Base-by-base conservation (phyloP, 345 rosid species). In the Raphanus sativus region DNA sequence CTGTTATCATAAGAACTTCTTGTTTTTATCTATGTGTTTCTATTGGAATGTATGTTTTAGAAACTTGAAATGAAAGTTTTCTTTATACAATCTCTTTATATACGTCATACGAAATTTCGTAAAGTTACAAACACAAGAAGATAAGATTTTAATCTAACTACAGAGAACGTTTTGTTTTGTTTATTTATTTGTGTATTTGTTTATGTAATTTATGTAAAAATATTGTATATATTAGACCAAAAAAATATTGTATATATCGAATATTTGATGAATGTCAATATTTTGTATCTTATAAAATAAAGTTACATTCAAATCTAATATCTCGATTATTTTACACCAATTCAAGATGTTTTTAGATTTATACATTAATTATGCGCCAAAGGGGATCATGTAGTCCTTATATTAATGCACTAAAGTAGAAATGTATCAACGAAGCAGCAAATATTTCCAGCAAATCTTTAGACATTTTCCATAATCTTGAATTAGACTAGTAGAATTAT, bases 391-490 rank as follows among this genome's bases (percentile, higher is more conserved):
- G 0, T 34, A 34, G 40, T 34, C 10, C 40, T 42, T 42, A n/a
- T n/a, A n/a, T n/a, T n/a, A 42, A 42, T 58, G 62, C n/a, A 58
- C 4, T 28, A 58, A 24, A 8, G 25, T 56, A 56, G 61, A 21
- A 11, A 4, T 50, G 21, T 30, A 63, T 73, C 12, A 62, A 17
- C 33, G 13, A 48, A 45, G n/a, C 55, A 65, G 28, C 71, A 36
- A 74, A 74, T 32, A 21, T 21, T 21, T 21, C 21, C 21, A 21
- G 21, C 21, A 21, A 21, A 21, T 21, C 21, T 64, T 12, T 56
- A 3, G 59, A 56, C 15, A 75, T 56, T 12, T 60, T 66, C 72
- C 59, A 75, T 66, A 66, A 40, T 58, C 45, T 28, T 26, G 40
- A 38, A 29, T 28, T 6, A 3, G 30, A 10, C 33, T 30, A 29